Evolutionary conservation across 2,329 filamentous ascomycete genomes (phyloP).

Genomic region (Chrysosporium queenslandicum): DNA sequence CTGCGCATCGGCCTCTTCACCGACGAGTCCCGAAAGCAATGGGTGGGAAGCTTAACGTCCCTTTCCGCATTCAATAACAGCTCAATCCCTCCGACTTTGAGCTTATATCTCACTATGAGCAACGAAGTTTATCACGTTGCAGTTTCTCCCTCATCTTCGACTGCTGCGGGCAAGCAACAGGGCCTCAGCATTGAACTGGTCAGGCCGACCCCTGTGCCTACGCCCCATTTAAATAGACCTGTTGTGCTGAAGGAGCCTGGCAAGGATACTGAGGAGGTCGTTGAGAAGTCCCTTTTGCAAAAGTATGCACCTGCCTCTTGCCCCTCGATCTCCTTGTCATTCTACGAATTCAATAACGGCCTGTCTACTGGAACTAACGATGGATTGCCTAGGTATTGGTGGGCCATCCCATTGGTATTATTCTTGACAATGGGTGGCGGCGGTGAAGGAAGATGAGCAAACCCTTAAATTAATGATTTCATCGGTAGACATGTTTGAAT

Average conservation of each 20-base stretch:
- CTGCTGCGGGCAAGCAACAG: neutral
- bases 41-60: constrained; percentile 35
- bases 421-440: constrained; percentile 36
- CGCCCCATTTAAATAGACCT: constrained; percentile 34
- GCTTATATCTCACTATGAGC: constrained; percentile 31
- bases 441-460: constrained; percentile 17
- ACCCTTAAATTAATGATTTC: neutral
- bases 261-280: constrained; percentile 29
- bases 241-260: constrained; percentile 30
- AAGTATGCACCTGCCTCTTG: constrained; percentile 27
- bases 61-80: constrained; percentile 24
- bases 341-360: neutral
- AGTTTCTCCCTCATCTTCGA: constrained; percentile 20
- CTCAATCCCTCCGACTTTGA: constrained; percentile 21
- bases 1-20: constrained; percentile 46
- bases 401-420: constrained; percentile 35
- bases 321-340: neutral
- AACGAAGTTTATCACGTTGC: constrained; percentile 35
- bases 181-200: constrained; percentile 29
- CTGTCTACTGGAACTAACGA: neutral
- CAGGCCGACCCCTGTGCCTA: constrained; percentile 24
- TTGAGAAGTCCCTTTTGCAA: constrained; percentile 36
- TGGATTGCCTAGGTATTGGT: constrained; percentile 36
- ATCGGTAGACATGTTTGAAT: neutral
- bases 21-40: constrained; percentile 28